Base-by-base conservation (phyloP, 176 grass and related monocot species). In the Lolium rigidum region DNA sequence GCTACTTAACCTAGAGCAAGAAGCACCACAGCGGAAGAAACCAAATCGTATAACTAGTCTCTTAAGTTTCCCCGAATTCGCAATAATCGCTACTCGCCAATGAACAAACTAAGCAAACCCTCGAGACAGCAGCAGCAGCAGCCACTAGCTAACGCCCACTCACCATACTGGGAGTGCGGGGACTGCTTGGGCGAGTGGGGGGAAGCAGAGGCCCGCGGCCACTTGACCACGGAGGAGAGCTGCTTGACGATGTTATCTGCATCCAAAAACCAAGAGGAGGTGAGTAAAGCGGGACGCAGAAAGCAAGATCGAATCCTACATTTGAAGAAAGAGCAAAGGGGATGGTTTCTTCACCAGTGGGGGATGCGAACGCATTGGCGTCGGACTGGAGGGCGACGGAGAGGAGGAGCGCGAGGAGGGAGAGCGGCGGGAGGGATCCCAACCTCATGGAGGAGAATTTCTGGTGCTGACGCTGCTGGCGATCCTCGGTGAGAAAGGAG, bases 231-330 rank as follows among this genome's bases (percentile, higher is more conserved):
- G 49, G 90, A 89, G 43, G 90, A 91, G 6, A 97, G 86, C 83
- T 97, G 95, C 88, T 76, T 97, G 75, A 94, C 83, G 80, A 97
- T 89, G 88, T 81, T 88, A 65, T 89, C 95, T 93, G 88, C 81
- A 62, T 59, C 78, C 61, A 65, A 65, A 86, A 37, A 5, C 12
- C 37, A 80, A 15, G 25, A 74, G 10, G 25, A 74, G 14, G 10
- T 69, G 47, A 75, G 70, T 31, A 78, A 26, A 35, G 83, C 6
- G 39, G 39, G 26, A 71, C 6, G 76, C 9, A 69, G 11, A 75
- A 43, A 70, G 80, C 12, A 31, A 63, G 72, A 63, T 63, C 48
- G 66, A 46, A 56, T 3, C 39, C 12, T 21, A 13, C 69, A 62
- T 82, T 76, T 54, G 18, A 66, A 60, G 12, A 50, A 74, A 24